Base-by-base conservation (phyloP, 306 rosid genomes). In the Herpetospermum pedunculosum region DNA sequence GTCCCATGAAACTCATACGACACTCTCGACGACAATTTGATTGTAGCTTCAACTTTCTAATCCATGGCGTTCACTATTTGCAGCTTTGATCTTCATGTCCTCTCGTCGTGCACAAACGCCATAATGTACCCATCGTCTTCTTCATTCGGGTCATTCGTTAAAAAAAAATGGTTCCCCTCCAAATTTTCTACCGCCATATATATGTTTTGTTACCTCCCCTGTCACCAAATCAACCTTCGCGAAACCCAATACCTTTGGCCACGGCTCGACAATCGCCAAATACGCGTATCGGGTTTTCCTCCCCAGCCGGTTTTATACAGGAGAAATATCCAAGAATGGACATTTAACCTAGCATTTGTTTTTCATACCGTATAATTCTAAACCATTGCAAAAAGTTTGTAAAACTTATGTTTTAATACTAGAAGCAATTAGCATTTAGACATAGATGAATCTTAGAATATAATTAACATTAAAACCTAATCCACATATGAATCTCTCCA, bases 1-100 rank as follows among this genome's bases (percentile, higher is more conserved):
- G 97, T 94, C 13, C 99, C 99, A 75, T 94, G 99, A 77, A 94
- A 94, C 19, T 97, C 99, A 52, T 94, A 94, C 0, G 99, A 97
- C 0, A 94, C 99, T 54, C 99, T 62, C 0, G 91, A 83, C 0
- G 99, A 95, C 8, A 94, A 62, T 47, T 77, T 74, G 37, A 94
- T 89, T 0, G 91, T 69, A 0, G 99, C 99, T 72, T 89, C 95
- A 43, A 81, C 18, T 75, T 74, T 46, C 71, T 91, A 23, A 52
- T 78, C 76, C 54, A 28, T 18, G 10, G 96, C 96, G 62, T 94
- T 88, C 30, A 94, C 85, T 15, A 94, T 91, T 80, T 88, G 89
- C 4, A 94, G 76, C 85, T 89, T 92, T 0, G 99, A 94, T 57
- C 82, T 80, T 83, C 95, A 81, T 4, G 80, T 89, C 81, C 72